A percentile compares a stretch with the other conserved stretches of the same genome.
Conservation (phyloP, 2,329 filamentous ascomycete genomes). For the Penicillium sp. region DNA sequence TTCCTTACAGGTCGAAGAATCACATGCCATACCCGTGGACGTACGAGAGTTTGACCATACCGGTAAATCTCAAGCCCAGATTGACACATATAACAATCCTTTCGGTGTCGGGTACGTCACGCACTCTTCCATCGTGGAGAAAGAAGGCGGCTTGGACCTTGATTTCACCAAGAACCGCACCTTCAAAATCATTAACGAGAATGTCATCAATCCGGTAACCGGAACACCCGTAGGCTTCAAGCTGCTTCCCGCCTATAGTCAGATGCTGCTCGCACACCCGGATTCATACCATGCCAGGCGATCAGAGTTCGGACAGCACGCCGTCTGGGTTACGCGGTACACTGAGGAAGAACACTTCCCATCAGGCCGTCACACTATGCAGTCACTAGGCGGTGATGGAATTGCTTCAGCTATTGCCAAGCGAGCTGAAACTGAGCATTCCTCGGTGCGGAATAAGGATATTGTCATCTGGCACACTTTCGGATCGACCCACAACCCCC, state of each 20-base stretch:
- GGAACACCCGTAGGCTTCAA: conserved; percentile 48
- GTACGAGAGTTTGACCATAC: too few species aligned
- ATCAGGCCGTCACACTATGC: conserved; percentile 46
- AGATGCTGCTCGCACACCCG: conserved; percentile 48
- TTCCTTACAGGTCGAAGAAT: conserved; percentile 44
- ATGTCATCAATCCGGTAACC: conserved; percentile 44
- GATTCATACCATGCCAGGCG: conserved; percentile 42
- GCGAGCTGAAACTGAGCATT: too few species aligned
- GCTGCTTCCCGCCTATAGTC: conserved; percentile 45
- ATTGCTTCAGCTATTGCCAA: conserved; percentile 15
- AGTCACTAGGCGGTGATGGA: conserved; percentile 26
- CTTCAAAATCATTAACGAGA: conserved; percentile 52
- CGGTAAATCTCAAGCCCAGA: too few species aligned
- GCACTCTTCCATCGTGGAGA: conserved; percentile 33
- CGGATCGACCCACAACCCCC: conserved; percentile 36
- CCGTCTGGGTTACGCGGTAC: conserved; percentile 47
- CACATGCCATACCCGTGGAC: too few species aligned
- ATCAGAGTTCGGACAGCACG: conserved; percentile 45
- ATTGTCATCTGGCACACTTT: conserved; percentile 35
- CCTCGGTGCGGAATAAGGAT: conserved; percentile 28
- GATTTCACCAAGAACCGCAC: conserved; percentile 35
- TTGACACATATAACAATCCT: too few species aligned
- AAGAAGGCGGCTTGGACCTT: conserved; percentile 39
- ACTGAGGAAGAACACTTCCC: conserved; percentile 43
- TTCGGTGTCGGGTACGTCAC: conserved; percentile 45